phyloP scores from a whole-genome alignment of 2,329 filamentous ascomycete genomes.

The Fusarium sp. region DNA sequence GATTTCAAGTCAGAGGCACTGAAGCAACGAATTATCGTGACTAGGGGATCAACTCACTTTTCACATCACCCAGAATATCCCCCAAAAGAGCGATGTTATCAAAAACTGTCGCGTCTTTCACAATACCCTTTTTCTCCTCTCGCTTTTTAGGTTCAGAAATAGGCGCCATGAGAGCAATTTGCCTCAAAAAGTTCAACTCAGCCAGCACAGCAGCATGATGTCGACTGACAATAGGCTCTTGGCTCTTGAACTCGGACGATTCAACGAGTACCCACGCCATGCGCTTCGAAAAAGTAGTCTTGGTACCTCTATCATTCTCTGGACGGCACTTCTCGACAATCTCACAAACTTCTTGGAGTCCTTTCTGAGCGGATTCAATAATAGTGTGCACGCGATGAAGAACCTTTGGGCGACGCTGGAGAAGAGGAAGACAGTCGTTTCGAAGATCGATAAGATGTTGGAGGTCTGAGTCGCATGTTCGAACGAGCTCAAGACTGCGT shows the following conservation, averaged over 20 bases:
- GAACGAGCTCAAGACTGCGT: conserved; percentile 49
- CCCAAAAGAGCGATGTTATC: conserved; percentile 40
- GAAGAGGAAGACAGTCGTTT: conserved; percentile 44
- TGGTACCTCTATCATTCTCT: conserved; percentile 33
- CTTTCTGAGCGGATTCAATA: conserved; percentile 47
- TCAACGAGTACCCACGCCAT: conserved; percentile 47
- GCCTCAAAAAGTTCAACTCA: conserved; percentile 48
- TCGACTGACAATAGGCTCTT: conserved; percentile 47
- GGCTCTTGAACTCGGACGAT: conserved; percentile 42
- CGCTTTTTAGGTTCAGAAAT: not conserved
- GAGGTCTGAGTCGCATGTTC: conserved; percentile 50
- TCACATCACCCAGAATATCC: conserved; percentile 27
- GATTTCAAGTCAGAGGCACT: not conserved
- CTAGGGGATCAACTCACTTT: not conserved
- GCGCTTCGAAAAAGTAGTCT: conserved; percentile 34
- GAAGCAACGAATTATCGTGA: too few relatives aligned
- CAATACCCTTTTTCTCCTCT: not conserved
- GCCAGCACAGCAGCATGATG: conserved; percentile 49
- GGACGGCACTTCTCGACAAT: conserved; percentile 50
- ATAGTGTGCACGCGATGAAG: conserved; percentile 48
- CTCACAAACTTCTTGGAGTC: conserved; percentile 46
- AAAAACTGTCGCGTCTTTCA: conserved; percentile 11
- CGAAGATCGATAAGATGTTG: conserved; percentile 52
- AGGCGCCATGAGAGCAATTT: conserved; percentile 34
- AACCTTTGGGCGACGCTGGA: conserved; percentile 42